These are phyloP conservation scores for Botrytis aclada DNA, from an alignment of 2,329 filamentous ascomycete genomes.

Conservation along the genomic window DNA sequence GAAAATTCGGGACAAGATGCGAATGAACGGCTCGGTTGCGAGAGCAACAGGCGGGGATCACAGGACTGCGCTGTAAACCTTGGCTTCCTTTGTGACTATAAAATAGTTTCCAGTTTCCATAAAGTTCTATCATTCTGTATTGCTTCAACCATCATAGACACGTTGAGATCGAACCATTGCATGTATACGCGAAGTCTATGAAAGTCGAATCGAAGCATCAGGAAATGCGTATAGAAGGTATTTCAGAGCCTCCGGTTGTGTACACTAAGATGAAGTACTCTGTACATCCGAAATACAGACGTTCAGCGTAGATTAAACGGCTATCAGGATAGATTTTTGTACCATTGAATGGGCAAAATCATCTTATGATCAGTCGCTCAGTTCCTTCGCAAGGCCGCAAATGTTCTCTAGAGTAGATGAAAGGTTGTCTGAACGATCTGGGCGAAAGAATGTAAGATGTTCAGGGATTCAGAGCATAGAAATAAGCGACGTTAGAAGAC, in stretches of 20 bases:
- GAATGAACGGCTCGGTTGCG: neutral
- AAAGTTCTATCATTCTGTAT: neutral
- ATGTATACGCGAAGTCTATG: neutral
- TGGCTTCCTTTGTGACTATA: too few relatives aligned
- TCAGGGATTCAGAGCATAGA: neutral
- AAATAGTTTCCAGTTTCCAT: neutral
- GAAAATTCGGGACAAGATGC: neutral
- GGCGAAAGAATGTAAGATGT: neutral
- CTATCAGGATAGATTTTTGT: neutral
- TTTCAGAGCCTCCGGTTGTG: neutral
- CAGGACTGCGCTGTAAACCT: neutral
- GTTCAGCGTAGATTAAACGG: too few relatives aligned
- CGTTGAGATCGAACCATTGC: rapidly evolving
- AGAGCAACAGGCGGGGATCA: neutral
- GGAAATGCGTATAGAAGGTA: neutral
- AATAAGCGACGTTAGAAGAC: neutral
- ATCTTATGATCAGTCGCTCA: neutral
- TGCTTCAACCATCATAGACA: neutral
- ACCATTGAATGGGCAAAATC: neutral
- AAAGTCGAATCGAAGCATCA: neutral
- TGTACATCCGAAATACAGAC: neutral
- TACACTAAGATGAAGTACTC: neutral
- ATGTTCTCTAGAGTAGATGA: neutral
- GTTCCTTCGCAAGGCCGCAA: neutral
- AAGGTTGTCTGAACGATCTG: too few relatives aligned